Percentiles rank a stretch among this genome's conserved stretches.
Conservation (phyloP, 495 filamentous ascomycete genomes). For the Thermochaetoides thermophila region DNA sequence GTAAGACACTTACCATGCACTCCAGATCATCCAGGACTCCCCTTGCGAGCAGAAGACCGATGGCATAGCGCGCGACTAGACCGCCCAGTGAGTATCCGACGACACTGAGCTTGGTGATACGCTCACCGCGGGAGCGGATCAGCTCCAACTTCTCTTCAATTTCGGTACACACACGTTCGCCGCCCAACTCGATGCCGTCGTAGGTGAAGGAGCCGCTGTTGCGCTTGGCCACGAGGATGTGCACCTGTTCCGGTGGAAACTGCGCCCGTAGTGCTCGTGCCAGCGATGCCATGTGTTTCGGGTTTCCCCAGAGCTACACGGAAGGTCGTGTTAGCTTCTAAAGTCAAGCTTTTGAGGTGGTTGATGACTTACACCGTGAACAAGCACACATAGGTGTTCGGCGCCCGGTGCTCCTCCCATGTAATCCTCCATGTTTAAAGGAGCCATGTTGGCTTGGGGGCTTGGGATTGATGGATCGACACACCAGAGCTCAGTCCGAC, state of each 20-base stretch:
- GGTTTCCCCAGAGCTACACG: constrained; percentile 78
- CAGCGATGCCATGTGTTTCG: constrained; percentile 61
- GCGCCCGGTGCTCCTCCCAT: constrained; percentile 24
- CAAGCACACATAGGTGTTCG: constrained; percentile 82
- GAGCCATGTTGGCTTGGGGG: constrained; percentile 3
- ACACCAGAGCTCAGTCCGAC: no score
- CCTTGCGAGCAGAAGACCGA: constrained; percentile 68
- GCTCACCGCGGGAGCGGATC: constrained; percentile 47
- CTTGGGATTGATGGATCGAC: no score
- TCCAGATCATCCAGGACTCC: constrained; percentile 64
- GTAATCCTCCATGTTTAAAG: constrained; percentile 19
- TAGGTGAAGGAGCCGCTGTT: constrained; percentile 81
- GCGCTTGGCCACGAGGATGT: constrained; percentile 61
- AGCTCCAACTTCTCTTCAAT: constrained; percentile 67
- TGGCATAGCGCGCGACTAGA: constrained; percentile 71
- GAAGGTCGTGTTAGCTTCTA: constrained; percentile 12
- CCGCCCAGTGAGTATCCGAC: constrained; percentile 86
- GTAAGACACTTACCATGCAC: constrained; percentile 62
- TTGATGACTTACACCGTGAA: constrained; percentile 59
- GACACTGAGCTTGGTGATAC: constrained; percentile 68
- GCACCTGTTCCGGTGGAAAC: constrained; percentile 46
- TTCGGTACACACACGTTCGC: constrained; percentile 75
- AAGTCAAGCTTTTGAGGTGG: background rate
- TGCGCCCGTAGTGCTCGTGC: constrained; percentile 50
- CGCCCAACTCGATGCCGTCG: constrained; percentile 83